A percentile compares a stretch with the other conserved stretches of the same genome.
Evolutionary conservation across 148 eudicot genomes (phyloP).

Genomic region (Euryodendron excelsum): DNA sequence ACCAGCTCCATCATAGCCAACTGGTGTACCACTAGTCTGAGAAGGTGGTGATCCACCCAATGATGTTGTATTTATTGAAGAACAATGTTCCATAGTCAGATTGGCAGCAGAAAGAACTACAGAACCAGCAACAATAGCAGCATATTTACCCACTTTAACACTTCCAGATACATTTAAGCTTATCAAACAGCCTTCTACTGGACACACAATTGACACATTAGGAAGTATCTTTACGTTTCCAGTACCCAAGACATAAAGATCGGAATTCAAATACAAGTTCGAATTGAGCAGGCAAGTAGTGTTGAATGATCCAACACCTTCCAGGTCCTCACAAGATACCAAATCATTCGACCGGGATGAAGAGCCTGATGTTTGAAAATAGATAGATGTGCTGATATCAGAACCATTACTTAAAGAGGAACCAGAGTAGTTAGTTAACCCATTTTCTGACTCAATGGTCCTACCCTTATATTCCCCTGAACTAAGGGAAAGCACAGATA

Average conservation of each 20-base stretch:
- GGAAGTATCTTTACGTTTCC: slow-evolving; percentile 84
- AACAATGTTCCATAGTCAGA: slow-evolving; percentile 52
- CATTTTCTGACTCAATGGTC: slow-evolving; percentile 18
- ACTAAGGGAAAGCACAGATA: slow-evolving; percentile 25
- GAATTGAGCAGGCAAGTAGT: slow-evolving; percentile 69
- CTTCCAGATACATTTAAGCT: slow-evolving; percentile 63
- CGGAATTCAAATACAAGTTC: slow-evolving; percentile 40
- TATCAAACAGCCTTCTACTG: slow-evolving; percentile 52
- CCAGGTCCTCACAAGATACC: slow-evolving; percentile 66
- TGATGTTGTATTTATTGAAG: slow-evolving; percentile 61
- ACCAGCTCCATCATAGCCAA: slow-evolving; percentile 76
- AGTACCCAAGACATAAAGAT: slow-evolving; percentile 52
- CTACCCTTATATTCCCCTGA: slow-evolving; percentile 22
- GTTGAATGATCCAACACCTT: slow-evolving; percentile 80
- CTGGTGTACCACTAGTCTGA: slow-evolving; percentile 82
- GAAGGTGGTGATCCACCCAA: slow-evolving; percentile 72
- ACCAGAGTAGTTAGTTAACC: slow-evolving; percentile 15
- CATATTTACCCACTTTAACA: slow-evolving; percentile 57
- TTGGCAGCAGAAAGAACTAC: slow-evolving; percentile 49
- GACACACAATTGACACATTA: slow-evolving; percentile 54
- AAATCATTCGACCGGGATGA: slow-evolving; percentile 22
- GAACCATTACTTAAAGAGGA: slow-evolving; percentile 15
- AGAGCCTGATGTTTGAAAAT: slow-evolving; percentile 14
- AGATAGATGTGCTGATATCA: slow-evolving; percentile 8
- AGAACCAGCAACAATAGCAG: slow-evolving; percentile 63